Evolutionary conservation across 257 asterid genomes (phyloP), one percentile per base, ranked within the genome.

Genomic region (Scutellaria galericulata): DNA sequence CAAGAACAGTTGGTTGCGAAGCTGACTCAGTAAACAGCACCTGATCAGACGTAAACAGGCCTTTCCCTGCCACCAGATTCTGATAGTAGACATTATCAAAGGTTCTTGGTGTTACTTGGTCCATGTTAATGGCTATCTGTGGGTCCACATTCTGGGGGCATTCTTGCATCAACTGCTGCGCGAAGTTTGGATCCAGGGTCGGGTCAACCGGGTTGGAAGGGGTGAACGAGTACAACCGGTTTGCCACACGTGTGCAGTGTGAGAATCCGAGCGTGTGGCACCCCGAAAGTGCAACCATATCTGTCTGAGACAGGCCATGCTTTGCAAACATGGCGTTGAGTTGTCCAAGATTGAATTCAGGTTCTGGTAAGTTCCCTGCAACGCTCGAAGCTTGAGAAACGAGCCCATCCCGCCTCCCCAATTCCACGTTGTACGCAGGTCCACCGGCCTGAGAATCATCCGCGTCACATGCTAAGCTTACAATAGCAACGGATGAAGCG

Each of bases 31-130:
- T 83, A 58, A 84, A 91, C 77, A 91, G 76, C 52, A 75, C 92
- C 82, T 91, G 90, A 77, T 91, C 97, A 7, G 97, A 89, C 6
- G 92, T 72, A 66, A 91, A 80, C 79, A 91, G 12, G n/a, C 95
- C 97, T 75, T 79, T 87, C 65, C 96, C 88, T 10, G 24, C 83
- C 0, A 86, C 84, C 70, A 91, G 81, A 52, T 87, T 83, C 86
- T 84, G 82, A 63, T 22, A 91, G 68, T 84, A 89, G 7, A 64
- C 85, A 59, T 89, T 89, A 77, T 91, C 97, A 9, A 89, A 91
- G 3, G 73, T 78, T 31, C 11, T 61, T 14, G 96, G 96, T 42
- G 95, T 87, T 1, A 20, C 70, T 2, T 86, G 92, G 71, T 91
- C 97, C 77, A 89, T 70, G 68, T 74, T 75, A 42, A 84, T 78